A percentile compares a stretch with the other conserved stretches of the same genome.
Conservation (phyloP, 1,284 basidiomycete genomes). For the Tylopilus orsonianus region DNA sequence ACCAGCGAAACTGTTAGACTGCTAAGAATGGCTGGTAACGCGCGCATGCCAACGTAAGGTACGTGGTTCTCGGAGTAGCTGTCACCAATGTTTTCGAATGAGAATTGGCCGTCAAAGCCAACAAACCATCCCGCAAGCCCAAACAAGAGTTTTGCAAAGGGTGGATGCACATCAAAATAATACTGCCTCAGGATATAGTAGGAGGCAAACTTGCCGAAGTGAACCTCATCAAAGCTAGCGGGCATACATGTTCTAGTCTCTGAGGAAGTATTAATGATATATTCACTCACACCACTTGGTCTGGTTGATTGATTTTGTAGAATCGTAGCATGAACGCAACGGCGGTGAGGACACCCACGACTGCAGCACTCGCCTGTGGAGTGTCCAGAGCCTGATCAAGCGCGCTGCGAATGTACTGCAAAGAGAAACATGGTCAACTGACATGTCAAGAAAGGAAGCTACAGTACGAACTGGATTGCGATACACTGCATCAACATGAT, state of each 20-base stretch:
- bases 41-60: constrained; percentile 92
- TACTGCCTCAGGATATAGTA: constrained; percentile 91
- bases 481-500: constrained; percentile 35
- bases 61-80: constrained; percentile 86
- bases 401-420: constrained; percentile 52
- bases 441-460: constrained; percentile 1
- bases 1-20: constrained; percentile 89
- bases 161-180: constrained; percentile 99
- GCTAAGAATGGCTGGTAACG: constrained; percentile 88
- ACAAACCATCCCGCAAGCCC: constrained; percentile 94
- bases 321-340: constrained; percentile 83
- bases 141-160: constrained; percentile 91
- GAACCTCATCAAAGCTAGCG: constrained; percentile 91
- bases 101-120: constrained; percentile 92
- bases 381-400: constrained; percentile 63
- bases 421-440: constrained; percentile 3
- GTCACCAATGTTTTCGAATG: constrained; percentile 95
- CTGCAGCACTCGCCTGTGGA: constrained; percentile 53
- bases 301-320: constrained; percentile 91
- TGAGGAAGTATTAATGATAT: background rate
- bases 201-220: constrained; percentile 93
- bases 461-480: constrained; percentile 28
- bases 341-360: constrained; percentile 64
- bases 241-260: constrained; percentile 2
- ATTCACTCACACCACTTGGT: constrained; percentile 87